phyloP scores from a whole-genome alignment of 139 green algal genomes.

The Chlorokybus atmophyticus region DNA sequence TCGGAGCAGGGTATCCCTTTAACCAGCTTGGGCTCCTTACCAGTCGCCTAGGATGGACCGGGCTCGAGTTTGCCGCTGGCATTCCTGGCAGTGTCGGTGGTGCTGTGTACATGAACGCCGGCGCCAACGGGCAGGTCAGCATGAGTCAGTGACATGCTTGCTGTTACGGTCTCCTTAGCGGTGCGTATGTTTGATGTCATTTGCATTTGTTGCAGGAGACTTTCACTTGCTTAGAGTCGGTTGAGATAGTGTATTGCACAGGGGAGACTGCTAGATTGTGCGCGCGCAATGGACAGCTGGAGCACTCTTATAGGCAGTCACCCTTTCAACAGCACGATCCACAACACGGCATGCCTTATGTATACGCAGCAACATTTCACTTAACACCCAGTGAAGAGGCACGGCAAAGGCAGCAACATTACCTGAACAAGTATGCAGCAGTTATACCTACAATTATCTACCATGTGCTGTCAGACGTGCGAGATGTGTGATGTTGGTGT shows the following conservation, averaged over 20 bases:
- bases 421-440: slow-evolving; percentile 20
- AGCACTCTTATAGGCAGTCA: slow-evolving; percentile 18
- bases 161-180: background rate
- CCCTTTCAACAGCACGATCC: slow-evolving; percentile 27
- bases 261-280: slow-evolving; percentile 6
- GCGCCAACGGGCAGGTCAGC: slow-evolving; percentile 20
- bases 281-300: slow-evolving; percentile 8
- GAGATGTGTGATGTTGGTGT: slow-evolving; percentile 2
- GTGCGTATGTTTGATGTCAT: background rate
- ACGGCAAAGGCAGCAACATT: slow-evolving; percentile 11
- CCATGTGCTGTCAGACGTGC: slow-evolving; percentile 6
- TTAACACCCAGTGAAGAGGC: background rate
- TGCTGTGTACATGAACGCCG: slow-evolving; percentile 43
- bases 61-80: slow-evolving; percentile 36
- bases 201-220: slow-evolving; percentile 20
- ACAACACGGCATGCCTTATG: background rate
- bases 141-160: background rate
- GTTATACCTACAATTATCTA: background rate
- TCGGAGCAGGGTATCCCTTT: slow-evolving; percentile 27
- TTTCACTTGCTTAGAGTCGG: slow-evolving; percentile 10
- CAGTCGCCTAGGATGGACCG: slow-evolving; percentile 9
- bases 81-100: slow-evolving; percentile 42
- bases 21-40: slow-evolving; percentile 26
- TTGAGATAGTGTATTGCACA: slow-evolving; percentile 20
- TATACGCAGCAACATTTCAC: slow-evolving; percentile 24